Base-by-base conservation (phyloP, 2,329 filamentous ascomycete species). In the Ophiostoma pallidulum region DNA sequence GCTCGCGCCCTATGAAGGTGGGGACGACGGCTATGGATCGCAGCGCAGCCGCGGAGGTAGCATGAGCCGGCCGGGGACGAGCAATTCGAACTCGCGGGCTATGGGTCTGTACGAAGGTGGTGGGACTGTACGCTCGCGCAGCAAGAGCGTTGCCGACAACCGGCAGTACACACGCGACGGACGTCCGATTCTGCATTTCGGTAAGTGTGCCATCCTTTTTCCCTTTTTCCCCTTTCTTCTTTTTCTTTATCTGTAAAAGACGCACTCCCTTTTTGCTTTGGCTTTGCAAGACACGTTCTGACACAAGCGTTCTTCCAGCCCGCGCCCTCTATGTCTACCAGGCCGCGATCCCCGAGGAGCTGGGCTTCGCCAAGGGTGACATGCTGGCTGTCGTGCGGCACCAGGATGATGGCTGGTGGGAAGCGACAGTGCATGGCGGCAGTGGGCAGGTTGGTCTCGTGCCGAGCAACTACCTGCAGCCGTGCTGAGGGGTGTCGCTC, bases 361-460 rank as follows among this genome's bases (percentile, higher is more conserved):
- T 98, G 18, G 84, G 85, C 13, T 98, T 98, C 64, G 74, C 75
- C 40, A 98, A 98, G 69, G 90, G 90, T 41, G 94, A 98, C 61
- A 80, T 91, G 50, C 73, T 98, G 13, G 88, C 91, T 2, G 82
- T 98, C 13, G 71, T 96, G 40, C 77, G 90, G 51, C 80, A 94
- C 59, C 92, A 98, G 66, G 92, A 98, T 62, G 92, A 98, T 61
- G 92, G 92, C 18, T 98, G 92, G 92, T 98, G 94, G 92, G 92
- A 98, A 69, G 94, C 94, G 12, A 91, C 96, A 64, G 79, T 96
- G 35, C 86, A 90, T 39, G 82, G 82, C 20, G 73, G 75, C 53
- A 76, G 73, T 53, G 78, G 74, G 42, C 72, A 66, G 42, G 62
- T 73, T 49, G 80, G 80, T 51, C 69, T 84, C 59, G 79, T 84